Percentiles rank a stretch among this genome's conserved stretches.
phyloP scores from a whole-genome alignment of 805 yeast genomes.

The Saccharomyces kudriavzevii region DNA sequence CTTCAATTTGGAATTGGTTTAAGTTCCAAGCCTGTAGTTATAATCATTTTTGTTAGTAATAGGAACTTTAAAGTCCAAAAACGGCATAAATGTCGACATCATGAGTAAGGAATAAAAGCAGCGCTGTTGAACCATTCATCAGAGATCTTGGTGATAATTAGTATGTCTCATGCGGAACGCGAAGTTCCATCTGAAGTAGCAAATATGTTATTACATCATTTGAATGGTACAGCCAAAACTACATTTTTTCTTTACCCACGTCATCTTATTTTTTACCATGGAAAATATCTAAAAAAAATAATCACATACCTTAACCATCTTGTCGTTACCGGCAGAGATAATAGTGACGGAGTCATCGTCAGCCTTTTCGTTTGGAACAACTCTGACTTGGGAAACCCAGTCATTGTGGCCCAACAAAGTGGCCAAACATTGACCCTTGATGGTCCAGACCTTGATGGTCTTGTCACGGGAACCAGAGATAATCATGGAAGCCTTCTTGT shows the following conservation, averaged over 20 bases:
- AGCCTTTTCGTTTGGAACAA: constrained; percentile 59
- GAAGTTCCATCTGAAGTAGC: constrained; percentile 93
- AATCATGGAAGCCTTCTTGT: constrained; percentile 93
- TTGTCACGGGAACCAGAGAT: constrained; percentile 98
- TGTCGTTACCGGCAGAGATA: constrained; percentile 98
- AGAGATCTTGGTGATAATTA: constrained; percentile 97
- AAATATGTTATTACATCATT: constrained; percentile 82
- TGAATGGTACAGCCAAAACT: constrained; percentile 18
- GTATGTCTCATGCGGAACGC: constrained; percentile 87
- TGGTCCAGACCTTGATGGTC: constrained; percentile 99
- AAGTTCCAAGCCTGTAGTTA: constrained; percentile 81
- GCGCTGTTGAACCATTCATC: constrained; percentile 36
- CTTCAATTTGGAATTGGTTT: constrained; percentile 71
- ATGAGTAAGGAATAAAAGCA: background rate
- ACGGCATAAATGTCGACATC: background rate
- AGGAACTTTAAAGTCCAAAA: constrained; percentile 35
- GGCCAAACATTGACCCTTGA: constrained; percentile 93
- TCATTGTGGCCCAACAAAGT: constrained; percentile 93
- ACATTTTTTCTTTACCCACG: background rate
- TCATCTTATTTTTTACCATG: background rate
- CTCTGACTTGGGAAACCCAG: constrained; percentile 98
- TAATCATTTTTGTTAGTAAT: constrained; percentile 30
- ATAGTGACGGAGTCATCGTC: constrained; percentile 57
- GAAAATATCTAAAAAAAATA: constrained; percentile 8
- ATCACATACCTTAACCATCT: constrained; percentile 93